Evolutionary conservation across 768 basidiomycete species (phyloP).

Genomic region (Panaeolus cyanescens): DNA sequence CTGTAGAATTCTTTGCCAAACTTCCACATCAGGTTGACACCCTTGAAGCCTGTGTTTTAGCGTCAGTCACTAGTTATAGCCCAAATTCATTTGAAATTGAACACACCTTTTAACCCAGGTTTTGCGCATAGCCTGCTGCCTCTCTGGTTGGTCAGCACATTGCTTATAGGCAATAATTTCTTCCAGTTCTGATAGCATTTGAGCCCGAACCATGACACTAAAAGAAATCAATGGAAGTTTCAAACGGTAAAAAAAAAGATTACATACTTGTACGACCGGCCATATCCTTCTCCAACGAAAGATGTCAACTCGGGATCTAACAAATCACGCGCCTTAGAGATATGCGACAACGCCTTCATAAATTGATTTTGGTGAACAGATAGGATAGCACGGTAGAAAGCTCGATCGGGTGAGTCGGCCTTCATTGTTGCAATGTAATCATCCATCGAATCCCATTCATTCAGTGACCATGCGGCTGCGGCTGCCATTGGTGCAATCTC

Average conservation of each 20-base stretch:
- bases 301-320: slow-evolving; percentile 90
- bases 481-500: slow-evolving; percentile 97
- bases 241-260: slow-evolving; percentile 5
- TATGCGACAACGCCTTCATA: slow-evolving; percentile 84
- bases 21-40: slow-evolving; percentile 97
- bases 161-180: slow-evolving; percentile 98
- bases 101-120: slow-evolving; percentile 96
- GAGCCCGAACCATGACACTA: slow-evolving; percentile 95
- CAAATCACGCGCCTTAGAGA: slow-evolving; percentile 89
- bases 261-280: slow-evolving; percentile 91
- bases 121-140: slow-evolving; percentile 86
- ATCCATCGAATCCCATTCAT: slow-evolving; percentile 99
- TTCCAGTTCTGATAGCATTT: slow-evolving; percentile 97
- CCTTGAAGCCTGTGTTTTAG: slow-evolving; percentile 92
- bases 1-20: slow-evolving; percentile 97
- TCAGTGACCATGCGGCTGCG: slow-evolving; percentile 94
- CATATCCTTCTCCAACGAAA: slow-evolving; percentile 94
- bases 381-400: slow-evolving; percentile 95
- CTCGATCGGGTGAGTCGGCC: slow-evolving; percentile 87
- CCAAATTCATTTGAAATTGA: not conserved
- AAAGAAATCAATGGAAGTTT: slow-evolving; percentile 5
- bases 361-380: slow-evolving; percentile 97
- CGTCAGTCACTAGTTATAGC: not conserved
- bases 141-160: slow-evolving; percentile 88
- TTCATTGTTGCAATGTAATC: slow-evolving; percentile 95